A percentile compares a stretch with the other conserved stretches of the same genome.
Conservation (phyloP, 345 rosid genomes). For the Pugionium dolabratum region DNA sequence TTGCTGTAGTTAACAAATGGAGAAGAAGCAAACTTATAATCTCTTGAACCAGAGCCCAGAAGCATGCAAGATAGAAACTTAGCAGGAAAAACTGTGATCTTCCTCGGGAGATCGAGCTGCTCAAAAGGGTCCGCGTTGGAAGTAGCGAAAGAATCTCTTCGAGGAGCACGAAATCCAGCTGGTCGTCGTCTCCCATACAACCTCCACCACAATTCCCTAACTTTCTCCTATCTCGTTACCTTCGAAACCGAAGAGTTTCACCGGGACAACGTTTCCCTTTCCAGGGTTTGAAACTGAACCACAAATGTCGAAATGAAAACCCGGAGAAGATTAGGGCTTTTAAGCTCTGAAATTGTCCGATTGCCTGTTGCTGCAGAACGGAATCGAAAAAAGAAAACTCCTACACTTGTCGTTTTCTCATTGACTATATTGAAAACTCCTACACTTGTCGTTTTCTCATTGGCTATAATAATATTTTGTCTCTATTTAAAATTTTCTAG, state of each 20-base stretch:
- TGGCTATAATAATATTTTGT: not conserved
- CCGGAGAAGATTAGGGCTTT: constrained; percentile 39
- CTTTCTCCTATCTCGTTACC: not conserved
- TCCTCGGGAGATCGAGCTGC: constrained; percentile 95
- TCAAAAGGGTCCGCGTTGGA: constrained; percentile 81
- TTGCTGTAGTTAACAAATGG: constrained; percentile 42
- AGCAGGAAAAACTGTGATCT: constrained; percentile 39
- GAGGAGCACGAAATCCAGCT: constrained; percentile 60
- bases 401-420: constrained; percentile 27
- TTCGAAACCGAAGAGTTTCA: not conserved
- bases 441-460: too few species aligned
- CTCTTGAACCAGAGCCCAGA: constrained; percentile 14
- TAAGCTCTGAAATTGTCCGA: constrained; percentile 19
- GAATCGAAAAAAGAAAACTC: not conserved
- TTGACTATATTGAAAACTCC: too few species aligned
- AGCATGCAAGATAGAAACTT: not conserved
- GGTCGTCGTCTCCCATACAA: constrained; percentile 41
- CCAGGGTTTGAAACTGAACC: constrained; percentile 10
- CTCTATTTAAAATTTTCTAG: constrained; percentile 13
- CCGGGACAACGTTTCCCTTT: not conserved
- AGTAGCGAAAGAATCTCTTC: constrained; percentile 80
- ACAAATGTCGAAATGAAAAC: constrained; percentile 2
- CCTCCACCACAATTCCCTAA: constrained; percentile 30
- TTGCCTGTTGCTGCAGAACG: constrained; percentile 27
- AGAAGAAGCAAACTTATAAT: constrained; percentile 16